Conservation (phyloP, 805 yeast species). For the Lipomyces japonicus region DNA sequence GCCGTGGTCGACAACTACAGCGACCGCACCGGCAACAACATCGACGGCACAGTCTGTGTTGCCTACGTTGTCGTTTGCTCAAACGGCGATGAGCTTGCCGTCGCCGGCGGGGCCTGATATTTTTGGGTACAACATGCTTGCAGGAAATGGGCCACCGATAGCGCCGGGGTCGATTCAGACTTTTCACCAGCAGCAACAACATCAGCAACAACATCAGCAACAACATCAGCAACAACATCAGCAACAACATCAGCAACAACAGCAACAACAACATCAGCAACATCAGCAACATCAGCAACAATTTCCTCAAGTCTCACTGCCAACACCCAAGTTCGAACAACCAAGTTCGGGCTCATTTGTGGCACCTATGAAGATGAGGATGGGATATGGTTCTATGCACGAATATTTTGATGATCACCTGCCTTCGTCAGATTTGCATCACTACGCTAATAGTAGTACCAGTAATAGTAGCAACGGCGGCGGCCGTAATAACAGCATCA, state of each 20-base stretch:
- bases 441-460: too few species aligned
- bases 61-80: conserved; percentile 10
- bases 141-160: conserved; percentile 9
- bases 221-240: conserved; percentile 25
- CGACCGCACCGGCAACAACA: conserved; percentile 15
- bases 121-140: too few species aligned
- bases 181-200: conserved; percentile 9
- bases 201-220: conserved; percentile 9
- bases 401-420: conserved; percentile 19
- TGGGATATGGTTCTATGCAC: conserved; percentile 15
- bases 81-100: conserved; percentile 1
- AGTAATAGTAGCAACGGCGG: too few species aligned
- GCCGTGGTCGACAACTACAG: conserved; percentile 8
- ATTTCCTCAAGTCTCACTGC: conserved; percentile 16
- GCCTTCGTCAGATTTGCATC: not conserved
- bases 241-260: conserved; percentile 26
- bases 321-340: conserved; percentile 22
- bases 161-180: conserved; percentile 10
- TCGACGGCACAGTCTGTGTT: conserved; percentile 32
- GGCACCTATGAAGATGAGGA: conserved; percentile 6
- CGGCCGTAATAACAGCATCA: too few species aligned
- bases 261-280: conserved; percentile 28
- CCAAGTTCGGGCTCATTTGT: conserved; percentile 23
- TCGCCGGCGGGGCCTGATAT: not conserved
- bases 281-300: conserved; percentile 25